phyloP scores from a whole-genome alignment of 768 basidiomycete genomes.

The Tricholoma sp. region DNA sequence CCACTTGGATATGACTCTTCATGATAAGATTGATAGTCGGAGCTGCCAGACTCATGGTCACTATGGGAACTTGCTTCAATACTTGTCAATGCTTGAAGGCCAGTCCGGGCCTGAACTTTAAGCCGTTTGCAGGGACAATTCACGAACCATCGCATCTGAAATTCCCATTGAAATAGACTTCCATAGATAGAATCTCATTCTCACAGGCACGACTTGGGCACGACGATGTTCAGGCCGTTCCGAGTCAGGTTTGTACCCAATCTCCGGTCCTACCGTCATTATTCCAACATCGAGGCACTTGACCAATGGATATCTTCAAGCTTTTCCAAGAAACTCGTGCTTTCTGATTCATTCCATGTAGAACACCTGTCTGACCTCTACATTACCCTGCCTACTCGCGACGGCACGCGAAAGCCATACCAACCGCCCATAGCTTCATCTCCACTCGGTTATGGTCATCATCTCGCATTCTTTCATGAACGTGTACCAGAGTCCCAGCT shows the following conservation, averaged over 20 bases:
- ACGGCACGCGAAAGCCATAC: constrained; percentile 45
- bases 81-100: too few relatives aligned
- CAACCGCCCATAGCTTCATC: constrained; percentile 33
- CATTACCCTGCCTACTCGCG: constrained; percentile 69
- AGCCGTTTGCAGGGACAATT: background rate
- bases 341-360: constrained; percentile 45
- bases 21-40: too few relatives aligned
- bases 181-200: too few relatives aligned
- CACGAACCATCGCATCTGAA: too few relatives aligned
- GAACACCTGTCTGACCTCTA: constrained; percentile 63
- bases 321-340: constrained; percentile 38
- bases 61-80: too few relatives aligned
- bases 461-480: constrained; percentile 72
- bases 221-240: background rate
- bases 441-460: constrained; percentile 57
- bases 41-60: too few relatives aligned
- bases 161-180: too few relatives aligned
- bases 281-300: constrained; percentile 20
- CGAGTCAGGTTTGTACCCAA: constrained; percentile 2
- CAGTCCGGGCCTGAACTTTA: background rate
- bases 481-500: constrained; percentile 52
- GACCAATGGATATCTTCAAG: constrained; percentile 53
- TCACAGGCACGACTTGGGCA: too few relatives aligned
- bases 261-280: background rate
- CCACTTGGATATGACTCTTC: too few relatives aligned